Evolutionary conservation across 345 rosid species (phyloP).

Genomic region (Gossypium rotundifolium): DNA sequence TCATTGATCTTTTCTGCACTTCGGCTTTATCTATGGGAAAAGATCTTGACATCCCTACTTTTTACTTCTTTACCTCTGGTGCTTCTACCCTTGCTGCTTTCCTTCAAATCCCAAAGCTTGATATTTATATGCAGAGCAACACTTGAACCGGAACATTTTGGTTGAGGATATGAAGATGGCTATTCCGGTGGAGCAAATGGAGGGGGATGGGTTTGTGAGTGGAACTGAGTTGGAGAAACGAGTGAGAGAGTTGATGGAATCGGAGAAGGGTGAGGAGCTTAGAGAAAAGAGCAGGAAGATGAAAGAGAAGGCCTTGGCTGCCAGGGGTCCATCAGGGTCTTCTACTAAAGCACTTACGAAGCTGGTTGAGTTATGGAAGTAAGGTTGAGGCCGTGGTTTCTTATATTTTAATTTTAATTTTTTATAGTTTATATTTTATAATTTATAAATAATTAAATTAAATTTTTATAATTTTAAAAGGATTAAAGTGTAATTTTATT

Average conservation of each 20-base stretch:
- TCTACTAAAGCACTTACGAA: conserved; percentile 17
- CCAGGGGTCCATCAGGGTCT: conserved; percentile 17
- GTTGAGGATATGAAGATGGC: conserved; percentile 37
- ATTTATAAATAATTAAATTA: too few species aligned
- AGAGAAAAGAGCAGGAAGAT: conserved; percentile 12
- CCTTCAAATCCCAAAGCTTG: conserved; percentile 16
- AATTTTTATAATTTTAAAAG: too few species aligned
- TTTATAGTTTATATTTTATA: too few species aligned
- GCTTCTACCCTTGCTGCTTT: conserved; percentile 19
- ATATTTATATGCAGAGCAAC: conserved; percentile 40
- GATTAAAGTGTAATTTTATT: too few species aligned
- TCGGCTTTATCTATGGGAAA: conserved; percentile 17
- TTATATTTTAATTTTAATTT: too few species aligned
- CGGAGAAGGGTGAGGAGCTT: conserved; percentile 16
- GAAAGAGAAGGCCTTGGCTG: conserved; percentile 17
- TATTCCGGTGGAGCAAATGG: conserved; percentile 17
- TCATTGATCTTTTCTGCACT: conserved; percentile 28
- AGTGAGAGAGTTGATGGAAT: conserved; percentile 31
- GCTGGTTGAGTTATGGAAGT: conserved; percentile 16
- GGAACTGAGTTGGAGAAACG: conserved; percentile 27
- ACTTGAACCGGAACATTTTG: conserved; percentile 20
- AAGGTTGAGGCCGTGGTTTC: neutral
- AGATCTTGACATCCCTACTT: conserved; percentile 23
- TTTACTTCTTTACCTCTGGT: conserved; percentile 22
- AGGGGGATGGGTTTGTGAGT: conserved; percentile 26